Evolutionary conservation across 2,329 filamentous ascomycete species (phyloP), one percentile per base, ranked within the genome.

Genomic region (Venturiaceae sp.): DNA sequence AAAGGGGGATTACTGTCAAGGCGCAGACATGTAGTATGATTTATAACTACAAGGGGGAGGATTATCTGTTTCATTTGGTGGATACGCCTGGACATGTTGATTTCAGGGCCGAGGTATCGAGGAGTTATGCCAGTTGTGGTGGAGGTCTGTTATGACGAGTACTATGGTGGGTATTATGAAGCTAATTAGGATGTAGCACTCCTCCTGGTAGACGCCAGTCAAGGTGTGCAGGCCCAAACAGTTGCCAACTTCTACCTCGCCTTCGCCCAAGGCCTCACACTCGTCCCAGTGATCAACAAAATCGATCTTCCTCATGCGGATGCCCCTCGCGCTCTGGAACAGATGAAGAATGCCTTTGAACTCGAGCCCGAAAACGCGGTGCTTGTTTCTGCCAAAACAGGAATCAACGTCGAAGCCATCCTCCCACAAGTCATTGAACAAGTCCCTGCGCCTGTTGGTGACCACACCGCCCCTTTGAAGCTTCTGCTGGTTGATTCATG

Each of bases 21-120:
- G 94, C 94, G 58, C 94, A 99, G 77, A 97, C 94, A 59, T 97
- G 94, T 74, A 94, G 87, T 58, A 99, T 99, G 94, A 82, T 99
- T 56, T 96, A 96, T 77, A 90, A 87, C 30, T 79, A 96, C 74
- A 77, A 87, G 19, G 92, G 88, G 16, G 77, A 87, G 33, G 94
- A 99, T 72, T 97, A 97, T 70, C 80, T 99, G 59, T 79, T 99
- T 32, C 94, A 99, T 73, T 80, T 99, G 30, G 92, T 99, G 59
- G 94, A 99, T 72, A 99, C 94, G 0, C 94, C 94, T 0, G 94
- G 94, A 30, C 94, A 99, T 75, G 94, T 99, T 60, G 94, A 99
- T 75, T 99, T 99, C 72, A 83, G 94, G 58, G 94, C 94, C 53
- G 94, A 99, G 73, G 94, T 99, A 11, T 95, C 90, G 34, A 83